Evolutionary conservation across 495 filamentous ascomycete species (phyloP).

Genomic region (Trichoderma virens): DNA sequence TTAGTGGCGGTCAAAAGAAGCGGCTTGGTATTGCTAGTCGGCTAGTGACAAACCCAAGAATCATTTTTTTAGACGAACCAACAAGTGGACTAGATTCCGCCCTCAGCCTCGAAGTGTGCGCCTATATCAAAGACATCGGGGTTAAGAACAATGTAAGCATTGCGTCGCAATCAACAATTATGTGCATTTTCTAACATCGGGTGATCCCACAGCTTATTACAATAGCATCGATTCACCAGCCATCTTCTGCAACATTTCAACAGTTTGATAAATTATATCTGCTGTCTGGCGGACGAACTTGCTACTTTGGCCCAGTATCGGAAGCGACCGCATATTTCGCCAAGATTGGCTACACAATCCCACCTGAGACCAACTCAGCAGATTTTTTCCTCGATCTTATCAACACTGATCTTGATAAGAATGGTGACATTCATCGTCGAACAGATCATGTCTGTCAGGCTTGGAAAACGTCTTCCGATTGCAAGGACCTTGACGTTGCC

Average conservation of each 20-base stretch:
- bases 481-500: constrained; percentile 16
- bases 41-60: constrained; percentile 68
- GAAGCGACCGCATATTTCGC: constrained; percentile 51
- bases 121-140: constrained; percentile 66
- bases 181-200: constrained; percentile 57
- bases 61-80: constrained; percentile 76
- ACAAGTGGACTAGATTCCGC: constrained; percentile 75
- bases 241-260: constrained; percentile 65
- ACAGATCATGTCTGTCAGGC: constrained; percentile 20
- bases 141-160: constrained; percentile 53
- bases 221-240: constrained; percentile 73
- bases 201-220: constrained; percentile 62
- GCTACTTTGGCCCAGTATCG: constrained; percentile 58
- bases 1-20: constrained; percentile 74
- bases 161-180: too few relatives aligned
- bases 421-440: not conserved
- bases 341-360: constrained; percentile 49
- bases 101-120: constrained; percentile 71
- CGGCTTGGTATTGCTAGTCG: constrained; percentile 70
- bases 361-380: constrained; percentile 64
- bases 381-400: constrained; percentile 69
- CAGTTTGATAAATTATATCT: constrained; percentile 74
- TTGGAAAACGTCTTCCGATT: constrained; percentile 29
- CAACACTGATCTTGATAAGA: constrained; percentile 59
- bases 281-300: constrained; percentile 57